A percentile compares a stretch with the other conserved stretches of the same genome.
phyloP scores from a whole-genome alignment of 352 stramenopile species.

The Pythium sukuiense region DNA sequence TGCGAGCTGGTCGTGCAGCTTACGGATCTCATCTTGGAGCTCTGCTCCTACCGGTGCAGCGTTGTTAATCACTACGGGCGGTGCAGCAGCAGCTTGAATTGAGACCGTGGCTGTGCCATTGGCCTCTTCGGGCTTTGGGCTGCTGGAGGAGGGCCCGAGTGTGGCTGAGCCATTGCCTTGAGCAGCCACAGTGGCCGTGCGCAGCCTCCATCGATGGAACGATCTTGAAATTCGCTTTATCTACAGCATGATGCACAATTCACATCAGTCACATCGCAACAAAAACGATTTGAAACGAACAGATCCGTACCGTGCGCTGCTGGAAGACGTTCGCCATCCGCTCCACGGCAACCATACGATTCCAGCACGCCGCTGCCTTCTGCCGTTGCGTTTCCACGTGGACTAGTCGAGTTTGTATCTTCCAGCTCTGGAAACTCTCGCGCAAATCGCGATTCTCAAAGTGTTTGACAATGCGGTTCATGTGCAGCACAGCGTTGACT shows the following conservation, averaged over 20 bases:
- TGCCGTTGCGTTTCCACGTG: constrained; percentile 42
- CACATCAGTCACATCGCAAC: neutral
- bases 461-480: constrained; percentile 39
- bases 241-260: constrained; percentile 6
- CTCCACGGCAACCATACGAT: constrained; percentile 66
- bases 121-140: neutral
- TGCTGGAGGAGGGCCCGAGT: neutral
- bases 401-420: constrained; percentile 34
- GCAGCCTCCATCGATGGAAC: constrained; percentile 20
- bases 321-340: constrained; percentile 49
- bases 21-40: constrained; percentile 67
- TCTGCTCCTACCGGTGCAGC: constrained; percentile 17
- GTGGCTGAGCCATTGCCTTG: neutral
- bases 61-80: neutral
- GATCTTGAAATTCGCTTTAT: constrained; percentile 16
- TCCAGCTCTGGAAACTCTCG: constrained; percentile 42
- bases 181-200: neutral
- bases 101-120: neutral
- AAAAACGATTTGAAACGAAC: neutral
- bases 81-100: neutral
- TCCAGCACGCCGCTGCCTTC: constrained; percentile 57
- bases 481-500: constrained; percentile 42
- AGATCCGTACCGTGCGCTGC: constrained; percentile 32
- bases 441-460: constrained; percentile 37
- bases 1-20: constrained; percentile 63